Percentiles rank a stretch among this genome's conserved stretches.
Evolutionary conservation across 179 eudicot genomes (phyloP).

Genomic region (Pouteria campechiana): DNA sequence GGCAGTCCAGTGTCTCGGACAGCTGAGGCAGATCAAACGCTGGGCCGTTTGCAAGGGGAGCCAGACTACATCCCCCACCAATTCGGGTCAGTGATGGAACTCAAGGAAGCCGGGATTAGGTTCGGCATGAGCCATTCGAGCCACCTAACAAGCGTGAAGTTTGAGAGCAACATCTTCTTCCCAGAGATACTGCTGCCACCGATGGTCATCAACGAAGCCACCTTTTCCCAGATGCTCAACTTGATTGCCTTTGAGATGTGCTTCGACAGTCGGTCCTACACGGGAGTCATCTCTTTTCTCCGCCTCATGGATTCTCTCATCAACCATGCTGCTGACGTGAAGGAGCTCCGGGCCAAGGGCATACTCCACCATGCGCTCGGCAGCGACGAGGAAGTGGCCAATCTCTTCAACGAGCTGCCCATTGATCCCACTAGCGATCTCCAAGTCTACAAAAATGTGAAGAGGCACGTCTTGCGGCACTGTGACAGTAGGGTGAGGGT

Average conservation of each 20-base stretch:
- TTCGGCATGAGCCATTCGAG: not conserved
- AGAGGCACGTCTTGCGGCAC: not conserved
- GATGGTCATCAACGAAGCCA: not conserved
- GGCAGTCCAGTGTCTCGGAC: not conserved
- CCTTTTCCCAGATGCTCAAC: not conserved
- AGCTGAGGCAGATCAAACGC: not conserved
- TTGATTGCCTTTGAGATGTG: not conserved
- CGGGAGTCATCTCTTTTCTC: not conserved
- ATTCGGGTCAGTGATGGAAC: not conserved
- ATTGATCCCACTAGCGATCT: not conserved
- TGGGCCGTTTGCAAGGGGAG: not conserved
- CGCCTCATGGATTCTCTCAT: slow-evolving; percentile 1
- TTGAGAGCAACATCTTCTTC: too few relatives aligned
- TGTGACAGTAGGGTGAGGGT: not conserved
- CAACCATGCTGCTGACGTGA: not conserved
- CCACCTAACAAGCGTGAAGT: not conserved
- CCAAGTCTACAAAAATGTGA: not conserved
- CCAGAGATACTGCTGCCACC: not conserved
- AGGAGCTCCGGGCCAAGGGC: not conserved
- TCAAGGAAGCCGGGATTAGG: not conserved
- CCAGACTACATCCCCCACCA: not conserved
- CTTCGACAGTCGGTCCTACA: not conserved
- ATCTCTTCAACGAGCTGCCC: not conserved
- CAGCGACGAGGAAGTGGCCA: not conserved
- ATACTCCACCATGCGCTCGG: not conserved